Evolutionary conservation across 495 filamentous ascomycete genomes (phyloP).

Genomic region (Melanomma pulvis-pyrius): DNA sequence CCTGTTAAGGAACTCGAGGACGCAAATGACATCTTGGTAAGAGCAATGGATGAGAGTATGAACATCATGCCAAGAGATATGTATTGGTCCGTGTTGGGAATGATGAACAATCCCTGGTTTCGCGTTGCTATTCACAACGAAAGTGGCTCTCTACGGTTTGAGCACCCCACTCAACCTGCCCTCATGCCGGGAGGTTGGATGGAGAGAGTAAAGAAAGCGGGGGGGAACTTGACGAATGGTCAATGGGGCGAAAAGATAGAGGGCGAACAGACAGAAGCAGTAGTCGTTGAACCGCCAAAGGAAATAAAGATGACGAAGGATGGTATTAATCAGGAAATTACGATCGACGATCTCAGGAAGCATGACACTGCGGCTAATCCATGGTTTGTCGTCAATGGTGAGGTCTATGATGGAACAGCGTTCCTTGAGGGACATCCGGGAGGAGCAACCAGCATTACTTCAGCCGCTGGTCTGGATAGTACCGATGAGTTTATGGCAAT

Average conservation of each 20-base stretch:
- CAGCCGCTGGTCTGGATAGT: slow-evolving; percentile 81
- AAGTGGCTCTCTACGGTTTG: slow-evolving; percentile 68
- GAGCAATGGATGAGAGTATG: slow-evolving; percentile 92
- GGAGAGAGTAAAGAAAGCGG: slow-evolving; percentile 87
- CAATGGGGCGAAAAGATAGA: slow-evolving; percentile 80
- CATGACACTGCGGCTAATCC: slow-evolving; percentile 69
- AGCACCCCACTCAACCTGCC: slow-evolving; percentile 87
- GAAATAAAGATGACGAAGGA: slow-evolving; percentile 83
- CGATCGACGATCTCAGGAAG: slow-evolving; percentile 70
- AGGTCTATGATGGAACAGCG: slow-evolving; percentile 86
- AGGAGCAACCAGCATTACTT: slow-evolving; percentile 83
- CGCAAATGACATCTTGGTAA: slow-evolving; percentile 75
- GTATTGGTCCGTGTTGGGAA: slow-evolving; percentile 95
- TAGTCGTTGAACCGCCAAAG: slow-evolving; percentile 52
- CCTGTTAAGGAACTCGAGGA: slow-evolving; percentile 61
- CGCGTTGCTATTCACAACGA: slow-evolving; percentile 78
- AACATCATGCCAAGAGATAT: slow-evolving; percentile 87
- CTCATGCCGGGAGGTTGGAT: slow-evolving; percentile 88
- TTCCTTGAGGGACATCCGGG: slow-evolving; percentile 90
- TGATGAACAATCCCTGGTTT: slow-evolving; percentile 99
- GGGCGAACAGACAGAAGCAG: slow-evolving; percentile 56
- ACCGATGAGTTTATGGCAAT: slow-evolving; percentile 95
- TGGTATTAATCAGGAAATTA: slow-evolving; percentile 63
- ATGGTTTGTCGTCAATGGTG: slow-evolving; percentile 91
- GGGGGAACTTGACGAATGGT: slow-evolving; percentile 78